Evolutionary conservation across 2,329 filamentous ascomycete species (phyloP), one percentile per base, ranked within the genome.

Genomic region (Aspergillus hortae): DNA sequence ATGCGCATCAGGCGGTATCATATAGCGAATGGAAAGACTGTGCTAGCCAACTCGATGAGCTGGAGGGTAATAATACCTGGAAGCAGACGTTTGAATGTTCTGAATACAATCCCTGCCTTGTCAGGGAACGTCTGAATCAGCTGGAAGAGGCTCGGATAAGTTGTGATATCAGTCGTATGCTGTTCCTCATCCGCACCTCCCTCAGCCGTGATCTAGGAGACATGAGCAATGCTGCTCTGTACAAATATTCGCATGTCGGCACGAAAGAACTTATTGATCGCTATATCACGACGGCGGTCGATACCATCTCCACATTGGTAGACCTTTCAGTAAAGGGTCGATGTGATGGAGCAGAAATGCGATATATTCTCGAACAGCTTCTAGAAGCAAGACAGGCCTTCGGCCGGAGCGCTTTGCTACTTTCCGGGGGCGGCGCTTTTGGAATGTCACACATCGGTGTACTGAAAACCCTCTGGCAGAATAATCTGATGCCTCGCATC

Each of bases 381-480:
- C 71, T 92, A 43, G 82, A 83, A 50, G 82, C 89, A 1, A 82
- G 89, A 36, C 88, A 92, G 64, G 88, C 88, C 33, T 95, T 91
- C 64, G 90, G 90, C n/a, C 81, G 90, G 56, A 94, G 87, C 56
- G 91, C 90, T 0, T 74, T 96, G 46, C 77, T 95, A 9, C 76
- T 96, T 9, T 95, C 90, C 4, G 91, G 91, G 6, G 91, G 91
- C 2, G 90, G 88, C 1, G 94, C 91, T 0, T 90, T 95, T 72
- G 91, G 91, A 38, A 95, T 96, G 89, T 89, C 89, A 54, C 91
- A 96, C 67, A 88, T 95, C 49, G 91, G 91, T 1, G 90, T 96
- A 2, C 75, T 95, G 49, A 95, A 95, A 69, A 81, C 87, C 4
- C 77, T 96, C 2, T 91, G 86, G 68, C 85, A 94, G 63, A 80